Percentiles rank a stretch among this genome's conserved stretches.
Conservation (phyloP, 2,329 filamentous ascomycete genomes). For the Xylaria sp. region DNA sequence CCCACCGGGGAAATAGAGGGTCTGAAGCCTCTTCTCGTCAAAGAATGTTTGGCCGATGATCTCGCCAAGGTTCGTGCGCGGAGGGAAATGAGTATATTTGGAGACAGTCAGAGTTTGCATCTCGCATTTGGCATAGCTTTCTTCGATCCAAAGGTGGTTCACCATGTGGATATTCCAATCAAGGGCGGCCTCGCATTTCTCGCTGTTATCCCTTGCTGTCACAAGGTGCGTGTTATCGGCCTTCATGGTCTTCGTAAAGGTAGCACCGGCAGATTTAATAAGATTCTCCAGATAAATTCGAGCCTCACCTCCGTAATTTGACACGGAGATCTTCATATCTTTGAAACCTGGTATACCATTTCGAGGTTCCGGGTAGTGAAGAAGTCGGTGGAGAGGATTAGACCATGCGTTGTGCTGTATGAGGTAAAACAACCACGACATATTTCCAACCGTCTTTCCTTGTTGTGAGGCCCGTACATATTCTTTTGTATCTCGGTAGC, state of each 20-base stretch:
- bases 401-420: conserved; percentile 92
- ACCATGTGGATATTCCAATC: conserved; percentile 93
- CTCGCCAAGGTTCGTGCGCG: conserved; percentile 89
- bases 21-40: conserved; percentile 69
- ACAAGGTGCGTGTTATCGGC: conserved; percentile 95
- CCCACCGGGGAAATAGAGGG: conserved; percentile 75
- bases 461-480: conserved; percentile 80
- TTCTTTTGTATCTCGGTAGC: conserved; percentile 82
- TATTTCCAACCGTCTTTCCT: conserved; percentile 86
- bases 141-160: conserved; percentile 97
- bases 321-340: conserved; percentile 82
- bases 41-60: conserved; percentile 90
- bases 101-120: conserved; percentile 76
- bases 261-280: conserved; percentile 82
- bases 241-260: conserved; percentile 95
- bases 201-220: conserved; percentile 87
- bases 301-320: conserved; percentile 96
- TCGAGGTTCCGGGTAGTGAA: conserved; percentile 89
- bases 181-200: conserved; percentile 90
- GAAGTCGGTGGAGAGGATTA: conserved; percentile 79
- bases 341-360: conserved; percentile 83
- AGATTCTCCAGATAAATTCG: conserved; percentile 93
- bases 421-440: conserved; percentile 93
- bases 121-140: conserved; percentile 92
- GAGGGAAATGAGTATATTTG: conserved; percentile 87